Percentiles rank a stretch among this genome's conserved stretches.
Conservation (phyloP, 1,139 yeast species). For the Scheffersomyces stambukii region DNA sequence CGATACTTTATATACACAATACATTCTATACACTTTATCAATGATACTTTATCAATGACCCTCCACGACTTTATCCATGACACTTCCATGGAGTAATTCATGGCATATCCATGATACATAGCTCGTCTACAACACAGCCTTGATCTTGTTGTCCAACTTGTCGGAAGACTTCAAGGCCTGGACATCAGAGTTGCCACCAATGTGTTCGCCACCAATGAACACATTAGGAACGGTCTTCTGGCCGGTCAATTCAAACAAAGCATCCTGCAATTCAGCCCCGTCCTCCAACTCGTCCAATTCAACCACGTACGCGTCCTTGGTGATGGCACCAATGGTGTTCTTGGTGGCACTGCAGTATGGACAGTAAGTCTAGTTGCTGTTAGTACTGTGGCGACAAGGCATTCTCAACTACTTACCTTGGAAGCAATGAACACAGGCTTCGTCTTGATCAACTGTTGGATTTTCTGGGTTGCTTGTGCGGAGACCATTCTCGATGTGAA, state of each 20-base stretch:
- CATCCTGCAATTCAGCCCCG: constrained; percentile 64
- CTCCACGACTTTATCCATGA: too few species aligned
- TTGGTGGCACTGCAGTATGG: constrained; percentile 72
- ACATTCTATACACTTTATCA: background rate
- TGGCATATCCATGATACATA: too few species aligned
- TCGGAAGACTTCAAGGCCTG: constrained; percentile 50
- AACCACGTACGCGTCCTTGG: constrained; percentile 53
- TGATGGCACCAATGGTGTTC: constrained; percentile 49
- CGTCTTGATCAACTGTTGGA: constrained; percentile 59
- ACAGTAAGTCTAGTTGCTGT: too few species aligned
- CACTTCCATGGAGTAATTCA: too few species aligned
- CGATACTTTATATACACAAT: background rate
- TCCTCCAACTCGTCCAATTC: constrained; percentile 55
- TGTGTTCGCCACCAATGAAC: constrained; percentile 83
- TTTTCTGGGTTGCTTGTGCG: constrained; percentile 51
- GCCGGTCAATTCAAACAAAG: constrained; percentile 71
- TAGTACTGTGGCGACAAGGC: too few species aligned
- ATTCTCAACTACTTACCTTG: constrained; percentile 46
- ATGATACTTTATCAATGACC: background rate
- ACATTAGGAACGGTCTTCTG: constrained; percentile 93
- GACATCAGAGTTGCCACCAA: constrained; percentile 91
- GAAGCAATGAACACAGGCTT: constrained; percentile 82
- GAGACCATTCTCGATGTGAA: constrained; percentile 29
- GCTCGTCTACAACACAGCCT: constrained; percentile 32
- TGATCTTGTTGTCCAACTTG: constrained; percentile 32